Evolutionary conservation across 106 monocot species (phyloP), one percentile per base, ranked within the genome.

Genomic region (Posidonia australis): DNA sequence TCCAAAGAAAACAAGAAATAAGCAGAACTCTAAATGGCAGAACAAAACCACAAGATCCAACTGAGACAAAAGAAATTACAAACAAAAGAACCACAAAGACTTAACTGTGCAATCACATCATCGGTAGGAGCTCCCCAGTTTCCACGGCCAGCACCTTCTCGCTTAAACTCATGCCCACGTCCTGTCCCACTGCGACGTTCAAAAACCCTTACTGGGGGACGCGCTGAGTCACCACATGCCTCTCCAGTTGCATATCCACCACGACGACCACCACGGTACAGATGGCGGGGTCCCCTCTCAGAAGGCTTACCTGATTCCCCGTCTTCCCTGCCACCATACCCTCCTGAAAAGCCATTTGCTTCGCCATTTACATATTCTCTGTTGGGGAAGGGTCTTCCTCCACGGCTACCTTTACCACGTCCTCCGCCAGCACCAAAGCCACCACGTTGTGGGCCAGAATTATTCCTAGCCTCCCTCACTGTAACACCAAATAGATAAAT

Each of bases 121-220:
- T 93, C 89, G 63, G 76, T 59, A 28, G 71, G 45, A 18, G 75
- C 76, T 27, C 93, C 93, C 93, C 93, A 93, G 53, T 93, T 93
- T 5, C 85, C 93, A 63, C 93, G 82, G 9, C 93, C 93, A 20
- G 81, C 66, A 10, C 93, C 93, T 0, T 93, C 86, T 10, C 88
- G 79, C 67, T 93, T 93, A 51, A 84, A 57, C 60, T 84, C 89
- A 68, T 73, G 73, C 10, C 89, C 86, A 76, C 86, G 89, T 0
- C 93, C 93, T 2, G 89, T 93, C 0, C 93, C 93, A 61, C 93
- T 93, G 29, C 47, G 75, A 6, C 89, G 76, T 49, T 93, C 93
- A 69, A 79, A 86, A 26, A 46, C 31, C 60, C 86, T 89, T 29
- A 75, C 63, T 20, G 59, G 89, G 1, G 83, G 78, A 6, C 70